Evolutionary conservation across 2,329 filamentous ascomycete genomes (phyloP).

Genomic region (Delphinella strobiligena): DNA sequence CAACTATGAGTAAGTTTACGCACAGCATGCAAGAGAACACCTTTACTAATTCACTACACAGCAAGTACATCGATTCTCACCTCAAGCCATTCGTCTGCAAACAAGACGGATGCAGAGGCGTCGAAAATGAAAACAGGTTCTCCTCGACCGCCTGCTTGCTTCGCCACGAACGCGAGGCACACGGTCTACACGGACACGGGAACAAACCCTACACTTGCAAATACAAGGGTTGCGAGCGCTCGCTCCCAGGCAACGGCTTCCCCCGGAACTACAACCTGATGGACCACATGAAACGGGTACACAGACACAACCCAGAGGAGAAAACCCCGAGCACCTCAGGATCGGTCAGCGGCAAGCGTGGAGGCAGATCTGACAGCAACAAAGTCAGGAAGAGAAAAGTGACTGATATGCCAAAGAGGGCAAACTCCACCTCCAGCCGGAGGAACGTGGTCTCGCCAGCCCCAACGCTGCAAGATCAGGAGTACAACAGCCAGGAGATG

Average conservation of each 20-base stretch:
- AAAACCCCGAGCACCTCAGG: conserved; percentile 5
- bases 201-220: conserved; percentile 85
- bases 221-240: conserved; percentile 77
- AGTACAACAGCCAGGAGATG: conserved; percentile 3
- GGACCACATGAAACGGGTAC: conserved; percentile 95
- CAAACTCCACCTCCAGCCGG: conserved; percentile 1
- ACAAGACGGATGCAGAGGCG: conserved; percentile 51
- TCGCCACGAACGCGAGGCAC: conserved; percentile 88
- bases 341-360: neutral
- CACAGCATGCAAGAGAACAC: conserved; percentile 1
- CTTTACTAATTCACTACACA: conserved; percentile 26
- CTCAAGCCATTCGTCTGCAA: conserved; percentile 95
- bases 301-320: conserved; percentile 40
- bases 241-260: conserved; percentile 73
- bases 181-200: conserved; percentile 89
- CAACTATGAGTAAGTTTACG: conserved; percentile 79
- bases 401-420: neutral
- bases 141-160: conserved; percentile 92
- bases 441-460: conserved; percentile 2
- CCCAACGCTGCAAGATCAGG: neutral
- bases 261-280: conserved; percentile 90
- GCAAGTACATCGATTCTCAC: conserved; percentile 96
- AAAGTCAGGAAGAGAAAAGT: conserved; percentile 8
- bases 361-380: neutral
- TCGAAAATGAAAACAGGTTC: conserved; percentile 62